A percentile compares a stretch with the other conserved stretches of the same genome.
Conservation (phyloP, 805 yeast genomes). For the Candida quercuum region DNA sequence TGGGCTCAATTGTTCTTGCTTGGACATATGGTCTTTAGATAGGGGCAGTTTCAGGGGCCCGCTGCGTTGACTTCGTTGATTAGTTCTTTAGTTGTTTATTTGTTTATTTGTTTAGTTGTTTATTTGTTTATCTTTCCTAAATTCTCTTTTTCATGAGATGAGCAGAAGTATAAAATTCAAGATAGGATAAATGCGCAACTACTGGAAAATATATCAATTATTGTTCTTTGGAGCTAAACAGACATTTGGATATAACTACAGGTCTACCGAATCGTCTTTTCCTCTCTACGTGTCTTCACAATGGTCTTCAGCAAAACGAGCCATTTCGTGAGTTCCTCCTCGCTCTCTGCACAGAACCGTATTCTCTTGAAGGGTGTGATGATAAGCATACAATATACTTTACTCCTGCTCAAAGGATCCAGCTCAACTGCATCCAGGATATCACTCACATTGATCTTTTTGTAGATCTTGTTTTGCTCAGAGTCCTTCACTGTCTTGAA, state of each 20-base stretch:
- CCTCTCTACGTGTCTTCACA: constrained; percentile 19
- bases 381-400: constrained; percentile 39
- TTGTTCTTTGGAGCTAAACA: too few species aligned
- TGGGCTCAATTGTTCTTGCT: too few species aligned
- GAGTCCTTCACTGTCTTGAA: constrained; percentile 28
- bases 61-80: not conserved
- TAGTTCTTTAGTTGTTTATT: too few species aligned
- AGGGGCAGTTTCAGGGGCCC: too few species aligned
- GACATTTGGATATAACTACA: not conserved
- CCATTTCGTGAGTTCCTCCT: constrained; percentile 45
- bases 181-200: too few species aligned
- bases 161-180: too few species aligned
- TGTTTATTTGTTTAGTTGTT: too few species aligned
- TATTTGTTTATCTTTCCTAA: too few species aligned
- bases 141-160: too few species aligned
- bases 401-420: constrained; percentile 39
- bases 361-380: constrained; percentile 41
- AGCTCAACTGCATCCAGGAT: constrained; percentile 45
- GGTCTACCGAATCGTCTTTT: constrained; percentile 1
- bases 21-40: too few species aligned
- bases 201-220: too few species aligned
- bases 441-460: constrained; percentile 29
- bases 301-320: constrained; percentile 38
- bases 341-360: constrained; percentile 38
- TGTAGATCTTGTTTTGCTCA: constrained; percentile 18